A percentile compares a stretch with the other conserved stretches of the same genome.
These are phyloP conservation scores for Cryptosporidium ubiquitum DNA, from an alignment of 169 alveolate genomes.

Conservation along the genomic window DNA sequence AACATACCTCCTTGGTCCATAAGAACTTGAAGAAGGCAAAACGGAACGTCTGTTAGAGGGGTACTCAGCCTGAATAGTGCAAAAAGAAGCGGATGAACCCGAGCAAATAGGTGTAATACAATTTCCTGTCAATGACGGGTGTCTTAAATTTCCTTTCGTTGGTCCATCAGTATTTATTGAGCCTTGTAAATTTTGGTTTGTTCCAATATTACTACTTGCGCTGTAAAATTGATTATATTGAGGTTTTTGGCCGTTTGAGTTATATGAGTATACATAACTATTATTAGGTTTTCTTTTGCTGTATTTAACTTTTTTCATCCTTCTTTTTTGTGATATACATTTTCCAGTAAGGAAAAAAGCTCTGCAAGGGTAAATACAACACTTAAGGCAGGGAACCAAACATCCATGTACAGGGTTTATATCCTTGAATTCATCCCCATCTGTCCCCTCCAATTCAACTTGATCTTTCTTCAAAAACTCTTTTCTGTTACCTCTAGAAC, in stretches of 20 bases:
- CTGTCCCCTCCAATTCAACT: not conserved
- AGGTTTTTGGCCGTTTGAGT: slow-evolving; percentile 7
- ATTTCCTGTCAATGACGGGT: slow-evolving; percentile 46
- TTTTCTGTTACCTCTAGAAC: slow-evolving; percentile 3
- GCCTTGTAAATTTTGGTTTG: not conserved
- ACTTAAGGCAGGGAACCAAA: slow-evolving; percentile 61
- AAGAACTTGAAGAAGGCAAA: slow-evolving; percentile 72
- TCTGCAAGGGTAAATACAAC: slow-evolving; percentile 68
- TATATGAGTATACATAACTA: not conserved
- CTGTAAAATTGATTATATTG: slow-evolving; percentile 64
- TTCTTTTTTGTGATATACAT: slow-evolving; percentile 52
- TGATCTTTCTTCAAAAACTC: slow-evolving; percentile 13
- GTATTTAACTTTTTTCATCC: slow-evolving; percentile 21
- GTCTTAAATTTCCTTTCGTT: slow-evolving; percentile 36
- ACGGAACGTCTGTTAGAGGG: slow-evolving; percentile 65
- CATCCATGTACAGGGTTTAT: slow-evolving; percentile 67
- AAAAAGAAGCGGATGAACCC: slow-evolving; percentile 56
- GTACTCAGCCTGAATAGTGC: slow-evolving; percentile 71
- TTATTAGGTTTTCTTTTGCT: not conserved
- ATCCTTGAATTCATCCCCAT: slow-evolving; percentile 34
- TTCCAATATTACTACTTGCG: slow-evolving; percentile 49
- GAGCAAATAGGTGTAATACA: slow-evolving; percentile 67
- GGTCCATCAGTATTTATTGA: slow-evolving; percentile 25
- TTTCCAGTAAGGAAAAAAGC: slow-evolving; percentile 63
- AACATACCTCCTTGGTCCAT: slow-evolving; percentile 76